Conservation (phyloP, 2,329 filamentous ascomycete species). For the Neonectria sp. region DNA sequence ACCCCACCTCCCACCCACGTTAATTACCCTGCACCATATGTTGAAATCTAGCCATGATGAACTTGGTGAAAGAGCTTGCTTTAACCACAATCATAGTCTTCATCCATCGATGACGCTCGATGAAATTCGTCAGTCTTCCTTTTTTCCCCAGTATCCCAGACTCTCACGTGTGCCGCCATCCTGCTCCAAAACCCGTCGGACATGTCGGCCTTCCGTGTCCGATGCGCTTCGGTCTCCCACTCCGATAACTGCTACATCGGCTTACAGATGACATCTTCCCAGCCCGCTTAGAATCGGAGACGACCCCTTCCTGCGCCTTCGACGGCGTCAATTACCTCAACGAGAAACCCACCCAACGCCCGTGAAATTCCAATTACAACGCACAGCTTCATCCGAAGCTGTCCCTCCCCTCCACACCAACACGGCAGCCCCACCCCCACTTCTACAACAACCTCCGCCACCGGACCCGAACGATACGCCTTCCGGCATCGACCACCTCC, state of each 20-base stretch:
- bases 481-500: conserved; percentile 18
- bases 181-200: neutral
- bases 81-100: neutral
- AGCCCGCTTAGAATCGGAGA: conserved; percentile 19
- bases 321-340: conserved; percentile 24
- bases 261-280: conserved; percentile 9
- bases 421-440: conserved; percentile 29
- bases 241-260: conserved; percentile 14
- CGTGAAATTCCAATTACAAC: conserved; percentile 10
- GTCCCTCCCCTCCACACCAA: neutral
- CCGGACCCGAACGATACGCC: conserved; percentile 20
- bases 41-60: neutral
- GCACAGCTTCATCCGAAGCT: neutral
- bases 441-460: conserved; percentile 12
- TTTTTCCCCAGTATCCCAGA: neutral
- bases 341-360: conserved; percentile 16
- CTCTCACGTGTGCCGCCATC: neutral
- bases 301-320: conserved; percentile 17
- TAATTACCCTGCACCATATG: neutral
- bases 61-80: neutral
- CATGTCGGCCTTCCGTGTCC: neutral
- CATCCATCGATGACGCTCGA: neutral
- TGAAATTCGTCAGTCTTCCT: neutral
- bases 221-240: neutral
- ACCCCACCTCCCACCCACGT: neutral